Evolutionary conservation across 2,329 filamentous ascomycete species (phyloP).

Genomic region (Penicillium crustosum): DNA sequence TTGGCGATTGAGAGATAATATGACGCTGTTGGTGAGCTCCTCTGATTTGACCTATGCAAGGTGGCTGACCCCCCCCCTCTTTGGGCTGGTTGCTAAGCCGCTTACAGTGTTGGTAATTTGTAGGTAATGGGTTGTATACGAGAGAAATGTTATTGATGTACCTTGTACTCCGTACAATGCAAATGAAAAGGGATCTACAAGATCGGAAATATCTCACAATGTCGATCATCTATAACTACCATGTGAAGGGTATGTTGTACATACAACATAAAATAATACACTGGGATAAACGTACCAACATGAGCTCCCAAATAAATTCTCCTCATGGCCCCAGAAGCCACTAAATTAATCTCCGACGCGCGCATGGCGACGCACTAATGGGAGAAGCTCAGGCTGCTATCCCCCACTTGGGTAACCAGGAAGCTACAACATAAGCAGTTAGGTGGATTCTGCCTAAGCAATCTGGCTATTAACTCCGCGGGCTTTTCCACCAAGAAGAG

Average conservation of each 20-base stretch:
- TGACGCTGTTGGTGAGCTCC: neutral
- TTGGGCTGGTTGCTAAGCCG: neutral
- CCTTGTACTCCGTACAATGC: neutral
- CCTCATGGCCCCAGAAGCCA: slow-evolving; percentile 2
- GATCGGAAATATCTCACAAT: neutral
- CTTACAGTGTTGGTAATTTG: neutral
- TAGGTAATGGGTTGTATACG: neutral
- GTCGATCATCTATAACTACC: neutral
- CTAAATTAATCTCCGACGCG: slow-evolving; percentile 12
- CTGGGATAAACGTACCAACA: neutral
- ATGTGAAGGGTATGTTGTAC: neutral
- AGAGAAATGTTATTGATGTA: neutral
- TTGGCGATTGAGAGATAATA: neutral
- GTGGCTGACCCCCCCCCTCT: neutral
- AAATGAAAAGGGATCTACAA: neutral
- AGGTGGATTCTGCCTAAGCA: neutral
- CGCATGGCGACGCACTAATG: slow-evolving; percentile 10
- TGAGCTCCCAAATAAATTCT: neutral
- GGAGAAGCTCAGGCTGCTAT: neutral
- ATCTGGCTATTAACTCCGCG: neutral
- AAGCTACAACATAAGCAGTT: neutral
- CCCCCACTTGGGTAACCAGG: neutral
- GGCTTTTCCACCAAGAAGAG: neutral
- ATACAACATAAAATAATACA: neutral
- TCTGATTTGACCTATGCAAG: slow-evolving; percentile 1